Percentiles rank a stretch among this genome's conserved stretches.
Evolutionary conservation across 345 rosid genomes (phyloP).

Genomic region (Citrus cavaleriei): DNA sequence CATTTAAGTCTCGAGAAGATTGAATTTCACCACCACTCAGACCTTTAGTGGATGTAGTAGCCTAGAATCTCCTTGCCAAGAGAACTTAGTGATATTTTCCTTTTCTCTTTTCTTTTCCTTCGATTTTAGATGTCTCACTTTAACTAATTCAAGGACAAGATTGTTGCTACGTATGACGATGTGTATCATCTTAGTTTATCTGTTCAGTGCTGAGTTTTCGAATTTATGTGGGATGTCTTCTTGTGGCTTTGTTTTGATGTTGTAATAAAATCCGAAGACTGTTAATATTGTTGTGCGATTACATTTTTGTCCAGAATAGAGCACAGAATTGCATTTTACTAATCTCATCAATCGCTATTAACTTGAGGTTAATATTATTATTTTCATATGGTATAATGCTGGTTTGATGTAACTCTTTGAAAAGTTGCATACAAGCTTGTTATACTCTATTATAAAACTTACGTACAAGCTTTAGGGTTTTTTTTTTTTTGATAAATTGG

Average conservation of each 20-base stretch:
- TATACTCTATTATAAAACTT: neutral
- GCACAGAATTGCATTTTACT: neutral
- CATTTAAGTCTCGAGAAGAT: slow-evolving; percentile 22
- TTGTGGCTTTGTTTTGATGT: slow-evolving; percentile 4
- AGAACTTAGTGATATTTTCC: slow-evolving; percentile 22
- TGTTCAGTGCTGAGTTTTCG: neutral
- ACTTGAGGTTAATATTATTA: no score
- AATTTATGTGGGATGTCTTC: slow-evolving; percentile 19
- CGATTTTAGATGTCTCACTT: slow-evolving; percentile 10
- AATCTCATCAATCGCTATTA: neutral
- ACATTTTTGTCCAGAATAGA: neutral
- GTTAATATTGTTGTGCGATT: neutral
- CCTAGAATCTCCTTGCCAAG: slow-evolving; percentile 41
- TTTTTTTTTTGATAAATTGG: neutral
- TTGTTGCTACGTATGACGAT: slow-evolving; percentile 1
- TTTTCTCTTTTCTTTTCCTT: neutral
- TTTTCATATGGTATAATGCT: neutral
- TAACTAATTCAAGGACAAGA: slow-evolving; percentile 20
- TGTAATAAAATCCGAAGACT: slow-evolving; percentile 6
- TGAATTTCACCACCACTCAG: slow-evolving; percentile 35
- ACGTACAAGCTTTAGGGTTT: neutral
- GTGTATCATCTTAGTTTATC: slow-evolving; percentile 6
- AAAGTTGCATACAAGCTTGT: neutral
- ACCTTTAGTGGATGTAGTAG: slow-evolving; percentile 40
- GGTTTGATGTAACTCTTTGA: neutral